These are phyloP conservation scores for Agrocybe chaxingu DNA, from an alignment of 768 basidiomycete species.

Conservation along the genomic window DNA sequence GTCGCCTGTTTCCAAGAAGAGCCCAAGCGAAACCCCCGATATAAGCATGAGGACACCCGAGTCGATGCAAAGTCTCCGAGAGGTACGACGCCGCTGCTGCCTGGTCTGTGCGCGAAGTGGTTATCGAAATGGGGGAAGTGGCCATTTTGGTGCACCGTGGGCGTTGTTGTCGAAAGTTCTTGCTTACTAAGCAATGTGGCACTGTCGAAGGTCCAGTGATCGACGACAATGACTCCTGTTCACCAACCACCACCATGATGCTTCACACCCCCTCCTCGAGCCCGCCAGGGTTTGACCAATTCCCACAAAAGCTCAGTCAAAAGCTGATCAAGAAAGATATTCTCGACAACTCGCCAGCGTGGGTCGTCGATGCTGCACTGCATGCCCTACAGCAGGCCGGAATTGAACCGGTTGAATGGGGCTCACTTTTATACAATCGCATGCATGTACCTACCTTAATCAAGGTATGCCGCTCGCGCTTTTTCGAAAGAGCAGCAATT, in stretches of 20 bases:
- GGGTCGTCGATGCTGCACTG: slow-evolving; percentile 24
- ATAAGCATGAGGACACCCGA: slow-evolving; percentile 22
- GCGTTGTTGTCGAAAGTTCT: background rate
- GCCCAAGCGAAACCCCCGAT: slow-evolving; percentile 29
- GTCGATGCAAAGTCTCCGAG: slow-evolving; percentile 14
- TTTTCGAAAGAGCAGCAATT: background rate
- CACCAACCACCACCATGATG: too few species aligned
- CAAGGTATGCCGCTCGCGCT: slow-evolving; percentile 12
- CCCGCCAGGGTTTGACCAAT: background rate
- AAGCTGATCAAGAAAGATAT: slow-evolving; percentile 2
- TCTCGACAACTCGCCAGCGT: slow-evolving; percentile 15
- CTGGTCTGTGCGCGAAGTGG: slow-evolving; percentile 18
- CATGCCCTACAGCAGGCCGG: slow-evolving; percentile 15
- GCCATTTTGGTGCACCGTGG: slow-evolving; percentile 3
- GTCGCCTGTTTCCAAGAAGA: slow-evolving; percentile 22
- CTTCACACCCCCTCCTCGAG: background rate
- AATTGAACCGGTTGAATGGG: slow-evolving; percentile 24
- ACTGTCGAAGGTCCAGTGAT: too few species aligned
- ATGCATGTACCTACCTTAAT: slow-evolving; percentile 24
- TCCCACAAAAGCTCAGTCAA: background rate
- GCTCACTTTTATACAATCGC: slow-evolving; percentile 20
- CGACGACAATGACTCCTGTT: too few species aligned
- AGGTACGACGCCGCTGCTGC: slow-evolving; percentile 13
- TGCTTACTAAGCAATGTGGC: background rate
- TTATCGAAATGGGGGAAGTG: slow-evolving; percentile 11